A percentile compares a stretch with the other conserved stretches of the same genome.
Evolutionary conservation across 768 basidiomycete species (phyloP).

Genomic region (Lentinula boryana): DNA sequence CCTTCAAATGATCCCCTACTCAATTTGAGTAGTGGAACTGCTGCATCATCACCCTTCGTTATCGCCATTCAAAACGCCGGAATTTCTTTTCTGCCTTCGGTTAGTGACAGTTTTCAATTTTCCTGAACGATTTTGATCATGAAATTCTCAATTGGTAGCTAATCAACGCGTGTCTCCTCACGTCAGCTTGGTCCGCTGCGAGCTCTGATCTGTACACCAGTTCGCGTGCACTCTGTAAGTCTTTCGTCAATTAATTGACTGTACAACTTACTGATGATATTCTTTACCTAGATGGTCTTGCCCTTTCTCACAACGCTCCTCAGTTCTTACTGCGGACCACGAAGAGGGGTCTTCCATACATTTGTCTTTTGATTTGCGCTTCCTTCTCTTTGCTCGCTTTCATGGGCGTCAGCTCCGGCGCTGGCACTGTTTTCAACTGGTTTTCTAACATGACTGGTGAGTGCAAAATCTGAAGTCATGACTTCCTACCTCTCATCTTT

Average conservation of each 20-base stretch:
- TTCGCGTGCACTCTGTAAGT: conserved; percentile 78
- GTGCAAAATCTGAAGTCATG: conserved; percentile 21
- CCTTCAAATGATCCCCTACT: conserved; percentile 62
- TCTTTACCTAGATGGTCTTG: conserved; percentile 63
- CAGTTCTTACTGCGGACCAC: conserved; percentile 67
- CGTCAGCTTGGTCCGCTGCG: conserved; percentile 90
- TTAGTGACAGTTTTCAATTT: conserved; percentile 22
- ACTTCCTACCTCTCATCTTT: conserved; percentile 39
- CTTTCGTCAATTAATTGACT: neutral
- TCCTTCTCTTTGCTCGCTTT: conserved; percentile 68
- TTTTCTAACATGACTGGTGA: conserved; percentile 70
- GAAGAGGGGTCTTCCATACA: conserved; percentile 69
- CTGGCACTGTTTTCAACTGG: conserved; percentile 76
- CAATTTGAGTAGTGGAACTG: conserved; percentile 46
- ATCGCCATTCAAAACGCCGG: conserved; percentile 84
- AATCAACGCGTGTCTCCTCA: conserved; percentile 79
- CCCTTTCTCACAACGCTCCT: conserved; percentile 76
- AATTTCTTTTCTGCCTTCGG: conserved; percentile 79
- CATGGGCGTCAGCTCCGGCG: conserved; percentile 66
- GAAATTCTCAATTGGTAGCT: conserved; percentile 31
- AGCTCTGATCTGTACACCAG: conserved; percentile 87
- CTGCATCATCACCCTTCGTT: conserved; percentile 83
- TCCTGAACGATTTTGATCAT: conserved; percentile 3
- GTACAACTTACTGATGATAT: conserved; percentile 1
- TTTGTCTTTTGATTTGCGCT: conserved; percentile 64